These are phyloP conservation scores for Solanum verrucosum DNA, from an alignment of 257 asterid species.

Conservation along the genomic window DNA sequence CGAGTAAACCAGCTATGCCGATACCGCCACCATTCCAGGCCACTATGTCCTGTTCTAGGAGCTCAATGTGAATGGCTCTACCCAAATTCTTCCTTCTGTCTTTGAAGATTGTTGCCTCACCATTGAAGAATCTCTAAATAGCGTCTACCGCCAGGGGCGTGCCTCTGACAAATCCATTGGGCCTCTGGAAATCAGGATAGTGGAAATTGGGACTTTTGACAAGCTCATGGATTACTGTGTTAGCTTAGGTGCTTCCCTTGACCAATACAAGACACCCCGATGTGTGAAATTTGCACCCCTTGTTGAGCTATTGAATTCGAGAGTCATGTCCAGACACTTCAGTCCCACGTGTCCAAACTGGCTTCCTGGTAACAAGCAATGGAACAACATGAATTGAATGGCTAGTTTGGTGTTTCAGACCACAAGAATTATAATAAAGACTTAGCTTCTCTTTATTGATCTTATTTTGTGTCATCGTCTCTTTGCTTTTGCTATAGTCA, in stretches of 20 bases:
- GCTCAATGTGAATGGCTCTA: constrained; percentile 11
- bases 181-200: too few species aligned
- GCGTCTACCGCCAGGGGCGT: constrained; percentile 68
- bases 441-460: too few species aligned
- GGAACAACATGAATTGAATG: constrained; percentile 41
- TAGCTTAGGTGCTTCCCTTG: constrained; percentile 63
- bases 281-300: constrained; percentile 73
- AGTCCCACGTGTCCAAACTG: constrained; percentile 85
- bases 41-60: constrained; percentile 40
- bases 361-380: constrained; percentile 53
- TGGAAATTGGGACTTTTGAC: too few species aligned
- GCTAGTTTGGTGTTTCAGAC: neutral
- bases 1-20: constrained; percentile 83
- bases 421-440: too few species aligned
- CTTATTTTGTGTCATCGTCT: neutral
- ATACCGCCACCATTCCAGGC: constrained; percentile 53
- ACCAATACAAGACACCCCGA: constrained; percentile 26
- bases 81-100: constrained; percentile 60
- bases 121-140: constrained; percentile 36
- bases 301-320: constrained; percentile 56
- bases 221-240: constrained; percentile 50
- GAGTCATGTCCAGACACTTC: constrained; percentile 42
- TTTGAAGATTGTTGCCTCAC: constrained; percentile 56
- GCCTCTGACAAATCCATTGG: constrained; percentile 2
- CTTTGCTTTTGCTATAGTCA: neutral